Evolutionary conservation across 768 basidiomycete species (phyloP), one percentile per base, ranked within the genome.

Genomic region (Termitomyces sp.): DNA sequence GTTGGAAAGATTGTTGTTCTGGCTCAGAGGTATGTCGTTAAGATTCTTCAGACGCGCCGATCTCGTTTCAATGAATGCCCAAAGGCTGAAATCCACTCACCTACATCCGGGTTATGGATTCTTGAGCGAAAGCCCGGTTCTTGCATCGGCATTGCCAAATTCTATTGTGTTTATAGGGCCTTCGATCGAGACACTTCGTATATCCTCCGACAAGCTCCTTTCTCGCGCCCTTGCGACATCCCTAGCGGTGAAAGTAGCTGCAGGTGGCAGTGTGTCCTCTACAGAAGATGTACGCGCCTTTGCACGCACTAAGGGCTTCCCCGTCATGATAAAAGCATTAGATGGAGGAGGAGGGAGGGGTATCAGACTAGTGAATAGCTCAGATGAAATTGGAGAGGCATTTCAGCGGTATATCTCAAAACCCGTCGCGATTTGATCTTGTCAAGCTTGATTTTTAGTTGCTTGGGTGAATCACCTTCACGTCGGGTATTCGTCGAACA

Each of bases 321-420:
- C 69, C 73, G 83, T 94, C 45, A 93, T 95, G 71, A 92, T 95
- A 79, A 95, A 95, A 72, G 93, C 92, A 8, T 85, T 92, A 1
- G 89, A 92, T 78, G 92, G 92, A 46, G 92, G 92, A 57, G 92
- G 92, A 60, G 92, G 92, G 45, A 85, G 92, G 62, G 92, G 92
- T 41, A 95, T 95, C 82, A 85, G 93, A 63, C 86, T 94, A 40
- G 93, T 94, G 3, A 80, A 87, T 57, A 80, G 81, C 59, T 81
- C 85, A 63, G 77, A 77, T n/a, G 81, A 82, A 55, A 87, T 93
- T 72, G 81, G 88, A 68, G 82, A 84, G 59, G 80, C 85, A 4
- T 93, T 92, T 69, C 80, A 87, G 64, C 82, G 89, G 65, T 74
- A 34, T 23, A 62, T 60, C 29, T 11, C 6, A 16, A 17, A n/a